Base-by-base conservation (phyloP, 805 yeast species). In the Ogataea populi-albae region DNA sequence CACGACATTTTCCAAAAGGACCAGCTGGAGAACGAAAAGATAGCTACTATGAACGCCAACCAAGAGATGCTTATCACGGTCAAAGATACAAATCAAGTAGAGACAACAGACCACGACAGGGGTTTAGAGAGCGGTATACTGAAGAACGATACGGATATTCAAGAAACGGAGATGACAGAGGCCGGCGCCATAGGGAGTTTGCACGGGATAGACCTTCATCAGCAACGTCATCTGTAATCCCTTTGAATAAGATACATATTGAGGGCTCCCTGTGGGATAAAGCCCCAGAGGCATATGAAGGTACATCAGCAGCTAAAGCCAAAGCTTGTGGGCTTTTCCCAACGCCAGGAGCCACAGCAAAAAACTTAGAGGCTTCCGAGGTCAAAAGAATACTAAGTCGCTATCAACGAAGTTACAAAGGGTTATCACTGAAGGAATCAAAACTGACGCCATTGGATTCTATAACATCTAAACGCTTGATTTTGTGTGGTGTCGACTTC, bases 251-350 rank as follows among this genome's bases (percentile, higher is more conserved):
- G 29, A 56, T 84, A n/a, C 62, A 64, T 31, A 64, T 80, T 9
- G 50, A 61, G 9, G 66, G 65, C 14, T 68, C 86, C 0, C 61
- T 67, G 32, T 86, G 95, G 95, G 93, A 86, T 33, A 63, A 73
- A 17, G 68, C 71, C 22, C 88, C 95, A 1, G 19, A 27, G 1
- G 91, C 86, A 0, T 82, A 82, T 54, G 93, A 85, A 50, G 72
- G 74, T 5, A 78, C 83, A 1, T 72, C 84, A 2, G 83, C 93
- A 0, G 85, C 79, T 42, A 67, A 81, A 41, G 95, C 93, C 5
- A 87, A 86, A 50, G 62, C 83, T 12, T 74, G 86, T 1, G 95
- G 95, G 0, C 57, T 85, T 2, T 87, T 86, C 50, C 86, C 89
- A 2, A 64, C 75, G 12, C 91, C 93, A 1, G 88, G 88, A 25